Evolutionary conservation across 2,329 filamentous ascomycete species (phyloP).

Genomic region (Meredithiella fracta): DNA sequence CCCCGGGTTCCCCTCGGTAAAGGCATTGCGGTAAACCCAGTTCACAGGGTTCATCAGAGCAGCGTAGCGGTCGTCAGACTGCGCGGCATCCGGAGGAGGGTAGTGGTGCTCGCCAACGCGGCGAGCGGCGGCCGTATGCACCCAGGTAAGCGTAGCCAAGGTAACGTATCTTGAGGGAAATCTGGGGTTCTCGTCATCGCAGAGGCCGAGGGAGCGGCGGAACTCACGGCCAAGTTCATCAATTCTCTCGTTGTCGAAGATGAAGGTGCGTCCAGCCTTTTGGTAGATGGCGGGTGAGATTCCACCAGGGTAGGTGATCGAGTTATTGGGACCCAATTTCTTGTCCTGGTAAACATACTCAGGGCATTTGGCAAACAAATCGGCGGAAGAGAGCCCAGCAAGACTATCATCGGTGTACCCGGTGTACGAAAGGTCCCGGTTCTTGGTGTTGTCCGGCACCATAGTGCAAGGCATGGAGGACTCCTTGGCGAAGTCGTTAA

Average conservation of each 20-base stretch:
- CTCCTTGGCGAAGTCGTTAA: slow-evolving; percentile 23
- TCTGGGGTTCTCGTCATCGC: neutral
- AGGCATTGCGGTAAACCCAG: slow-evolving; percentile 25
- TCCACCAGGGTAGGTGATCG: slow-evolving; percentile 18
- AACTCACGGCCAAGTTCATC: slow-evolving; percentile 20
- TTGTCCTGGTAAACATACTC: slow-evolving; percentile 23
- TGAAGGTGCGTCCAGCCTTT: slow-evolving; percentile 28
- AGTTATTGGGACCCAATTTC: slow-evolving; percentile 23
- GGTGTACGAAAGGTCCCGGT: slow-evolving; percentile 17
- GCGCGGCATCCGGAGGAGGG: neutral
- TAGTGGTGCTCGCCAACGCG: slow-evolving; percentile 14
- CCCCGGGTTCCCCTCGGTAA: slow-evolving; percentile 18
- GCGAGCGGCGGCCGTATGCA: slow-evolving; percentile 24
- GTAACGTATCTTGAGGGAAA: slow-evolving; percentile 25
- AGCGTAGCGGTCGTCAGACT: slow-evolving; percentile 6
- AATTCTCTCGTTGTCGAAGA: slow-evolving; percentile 23
- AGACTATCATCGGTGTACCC: slow-evolving; percentile 11
- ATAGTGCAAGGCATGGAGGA: slow-evolving; percentile 16
- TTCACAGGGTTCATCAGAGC: slow-evolving; percentile 27
- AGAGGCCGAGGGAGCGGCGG: slow-evolving; percentile 4
- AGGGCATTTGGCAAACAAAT: slow-evolving; percentile 21
- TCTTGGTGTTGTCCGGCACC: neutral
- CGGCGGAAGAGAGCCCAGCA: slow-evolving; percentile 15
- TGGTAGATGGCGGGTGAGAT: slow-evolving; percentile 19
- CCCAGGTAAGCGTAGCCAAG: slow-evolving; percentile 26